Base-by-base conservation (phyloP, 768 basidiomycete species). In the Russula sp. region DNA sequence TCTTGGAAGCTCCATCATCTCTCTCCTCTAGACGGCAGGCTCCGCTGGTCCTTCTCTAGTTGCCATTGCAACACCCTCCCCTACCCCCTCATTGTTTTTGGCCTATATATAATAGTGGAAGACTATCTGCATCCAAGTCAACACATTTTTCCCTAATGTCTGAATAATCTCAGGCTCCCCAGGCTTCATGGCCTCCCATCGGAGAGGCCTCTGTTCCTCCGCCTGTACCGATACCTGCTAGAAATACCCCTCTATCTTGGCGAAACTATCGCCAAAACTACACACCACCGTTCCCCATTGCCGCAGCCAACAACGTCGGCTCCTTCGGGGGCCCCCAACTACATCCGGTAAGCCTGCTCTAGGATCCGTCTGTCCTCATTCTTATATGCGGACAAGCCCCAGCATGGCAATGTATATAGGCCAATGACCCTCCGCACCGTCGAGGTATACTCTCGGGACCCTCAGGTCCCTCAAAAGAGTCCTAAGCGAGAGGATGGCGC, bases 121-220 rank as follows among this genome's bases (percentile, higher is more conserved):
- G 22, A 30, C 26, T 52, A 13, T 13, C n/a, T 22, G 20, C 32
- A 20, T n/a, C 59, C 38, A 60, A 60, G 38, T 42, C n/a, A 5
- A 26, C 9, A 11, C 38, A 53, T 16, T 30, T 4, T 5, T 13
- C n/a, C 28, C n/a, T 36, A 22, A 61, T 61, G 60, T 61, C 60
- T 4, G 51, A 50, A 20, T 59, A 50, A 18, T 9, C 53, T 7
- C 22, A 57, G 2, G 36, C 13, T 36, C 34, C 9, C 50, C n/a
- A 36, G 13, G 13, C 36, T 36, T 9, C 11, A 26, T 44, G 40
- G 51, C 18, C 7, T 13, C 2, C 7, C 42, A 22, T 22, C n/a
- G 59, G 59, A 32, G 50, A 42, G n/a, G 5, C 28, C 13, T 22
- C 59, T 22, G 51, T 28, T 16, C 60, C 28, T 18, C 38, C 24